These are phyloP conservation scores for Aureobasidium subglaciale DNA, from an alignment of 2,329 filamentous ascomycete genomes.

Conservation along the genomic window DNA sequence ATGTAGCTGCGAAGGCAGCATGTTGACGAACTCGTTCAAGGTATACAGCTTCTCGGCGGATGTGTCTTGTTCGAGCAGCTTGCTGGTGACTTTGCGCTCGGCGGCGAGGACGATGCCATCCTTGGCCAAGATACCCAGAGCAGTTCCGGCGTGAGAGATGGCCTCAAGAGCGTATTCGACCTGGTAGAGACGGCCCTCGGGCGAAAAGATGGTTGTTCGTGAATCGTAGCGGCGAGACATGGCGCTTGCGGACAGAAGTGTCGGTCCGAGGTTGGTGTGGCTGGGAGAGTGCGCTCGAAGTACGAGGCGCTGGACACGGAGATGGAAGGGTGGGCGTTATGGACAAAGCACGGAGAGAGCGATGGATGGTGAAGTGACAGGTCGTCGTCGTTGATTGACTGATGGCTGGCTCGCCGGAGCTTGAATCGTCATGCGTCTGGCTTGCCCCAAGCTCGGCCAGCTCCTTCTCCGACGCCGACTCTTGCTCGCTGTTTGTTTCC, in stretches of 20 bases:
- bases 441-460: slow-evolving; percentile 9
- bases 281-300: not conserved
- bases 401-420: not conserved
- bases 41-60: slow-evolving; percentile 99
- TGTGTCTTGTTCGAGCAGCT: slow-evolving; percentile 97
- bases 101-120: slow-evolving; percentile 98
- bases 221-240: slow-evolving; percentile 14
- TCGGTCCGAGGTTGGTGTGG: not conserved
- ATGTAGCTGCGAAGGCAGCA: not conserved
- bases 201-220: slow-evolving; percentile 94
- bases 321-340: not conserved
- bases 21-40: slow-evolving; percentile 74
- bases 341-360: not conserved
- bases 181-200: slow-evolving; percentile 95
- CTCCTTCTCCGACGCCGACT: slow-evolving; percentile 7
- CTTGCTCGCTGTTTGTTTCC: not conserved
- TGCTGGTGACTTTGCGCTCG: slow-evolving; percentile 98
- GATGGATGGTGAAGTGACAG: slow-evolving; percentile 8
- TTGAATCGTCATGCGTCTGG: slow-evolving; percentile 10
- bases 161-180: slow-evolving; percentile 99
- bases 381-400: slow-evolving; percentile 1
- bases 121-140: slow-evolving; percentile 91
- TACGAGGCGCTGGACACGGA: not conserved
- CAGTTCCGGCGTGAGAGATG: slow-evolving; percentile 96
- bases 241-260: not conserved